Conservation (phyloP, 2,329 filamentous ascomycete species). For the Bimuria novae-zelandiae region DNA sequence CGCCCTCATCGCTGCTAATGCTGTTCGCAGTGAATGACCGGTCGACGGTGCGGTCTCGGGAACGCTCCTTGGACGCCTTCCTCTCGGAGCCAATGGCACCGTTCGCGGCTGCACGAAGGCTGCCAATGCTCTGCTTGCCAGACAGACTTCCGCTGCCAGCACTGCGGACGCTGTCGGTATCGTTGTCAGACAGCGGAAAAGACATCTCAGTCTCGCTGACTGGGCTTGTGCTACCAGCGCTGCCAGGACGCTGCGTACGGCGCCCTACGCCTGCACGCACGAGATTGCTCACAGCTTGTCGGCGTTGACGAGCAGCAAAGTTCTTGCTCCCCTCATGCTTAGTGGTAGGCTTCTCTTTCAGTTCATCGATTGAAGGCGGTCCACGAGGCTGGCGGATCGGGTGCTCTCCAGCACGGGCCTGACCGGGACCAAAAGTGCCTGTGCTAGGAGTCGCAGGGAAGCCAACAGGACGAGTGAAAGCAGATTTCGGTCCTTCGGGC, state of each 20-base stretch:
- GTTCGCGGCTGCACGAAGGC: constrained; percentile 76
- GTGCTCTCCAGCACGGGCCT: constrained; percentile 91
- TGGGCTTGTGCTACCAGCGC: constrained; percentile 79
- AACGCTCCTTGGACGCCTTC: constrained; percentile 58
- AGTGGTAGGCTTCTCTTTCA: constrained; percentile 84
- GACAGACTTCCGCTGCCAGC: constrained; percentile 83
- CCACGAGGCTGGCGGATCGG: constrained; percentile 91
- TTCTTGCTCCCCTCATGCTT: constrained; percentile 97
- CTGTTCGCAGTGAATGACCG: constrained; percentile 64
- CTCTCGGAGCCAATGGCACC: constrained; percentile 88
- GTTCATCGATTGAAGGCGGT: constrained; percentile 88
- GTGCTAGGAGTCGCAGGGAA: constrained; percentile 81
- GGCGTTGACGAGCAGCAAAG: constrained; percentile 89
- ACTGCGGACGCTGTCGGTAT: constrained; percentile 47
- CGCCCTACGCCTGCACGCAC: constrained; percentile 88
- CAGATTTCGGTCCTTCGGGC: constrained; percentile 72
- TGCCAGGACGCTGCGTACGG: constrained; percentile 70
- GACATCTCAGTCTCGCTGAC: constrained; percentile 78
- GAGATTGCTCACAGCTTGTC: constrained; percentile 88
- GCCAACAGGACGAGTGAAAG: constrained; percentile 57
- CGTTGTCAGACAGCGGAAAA: constrained; percentile 73
- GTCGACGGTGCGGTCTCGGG: constrained; percentile 39
- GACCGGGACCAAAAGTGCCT: constrained; percentile 89
- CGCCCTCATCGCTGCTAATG: constrained; percentile 65
- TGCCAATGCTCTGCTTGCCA: constrained; percentile 73